phyloP scores from a whole-genome alignment of 257 asterid species.

The Jasminum sambac region DNA sequence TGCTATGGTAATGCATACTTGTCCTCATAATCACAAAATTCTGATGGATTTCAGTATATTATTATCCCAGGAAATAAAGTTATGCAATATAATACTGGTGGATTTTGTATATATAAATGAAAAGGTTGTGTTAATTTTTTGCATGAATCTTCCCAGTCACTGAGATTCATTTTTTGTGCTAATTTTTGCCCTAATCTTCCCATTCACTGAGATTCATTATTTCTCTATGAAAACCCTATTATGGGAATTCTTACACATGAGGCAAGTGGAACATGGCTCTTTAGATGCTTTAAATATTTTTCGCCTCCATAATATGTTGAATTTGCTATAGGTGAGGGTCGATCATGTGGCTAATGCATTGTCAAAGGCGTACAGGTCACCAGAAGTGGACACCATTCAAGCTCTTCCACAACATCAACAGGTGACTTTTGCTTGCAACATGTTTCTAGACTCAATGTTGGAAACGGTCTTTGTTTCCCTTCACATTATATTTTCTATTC shows the following conservation, averaged over 20 bases:
- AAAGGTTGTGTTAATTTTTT: not conserved
- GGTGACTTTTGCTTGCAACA: constrained; percentile 40
- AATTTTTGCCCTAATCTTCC: not conserved
- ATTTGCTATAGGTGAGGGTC: constrained; percentile 66
- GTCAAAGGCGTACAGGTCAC: constrained; percentile 77
- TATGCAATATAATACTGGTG: not conserved
- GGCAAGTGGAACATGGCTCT: not conserved
- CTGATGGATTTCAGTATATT: not conserved
- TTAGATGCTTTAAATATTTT: not conserved
- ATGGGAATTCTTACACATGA: not conserved
- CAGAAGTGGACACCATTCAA: constrained; percentile 77
- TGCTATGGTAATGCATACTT: not conserved
- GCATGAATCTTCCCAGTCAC: not conserved
- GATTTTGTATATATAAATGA: not conserved
- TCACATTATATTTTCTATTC: not conserved
- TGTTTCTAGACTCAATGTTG: not conserved
- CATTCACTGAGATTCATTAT: not conserved
- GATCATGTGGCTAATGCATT: constrained; percentile 90
- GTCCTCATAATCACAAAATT: not conserved
- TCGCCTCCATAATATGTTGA: constrained; percentile 5
- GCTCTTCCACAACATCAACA: constrained; percentile 99
- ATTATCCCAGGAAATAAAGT: not conserved
- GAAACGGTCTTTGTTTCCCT: not conserved
- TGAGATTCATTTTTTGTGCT: not conserved
- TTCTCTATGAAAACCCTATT: not conserved